These are phyloP conservation scores for Aspergillus funiculosus DNA, from an alignment of 495 filamentous ascomycete genomes.

Conservation along the genomic window DNA sequence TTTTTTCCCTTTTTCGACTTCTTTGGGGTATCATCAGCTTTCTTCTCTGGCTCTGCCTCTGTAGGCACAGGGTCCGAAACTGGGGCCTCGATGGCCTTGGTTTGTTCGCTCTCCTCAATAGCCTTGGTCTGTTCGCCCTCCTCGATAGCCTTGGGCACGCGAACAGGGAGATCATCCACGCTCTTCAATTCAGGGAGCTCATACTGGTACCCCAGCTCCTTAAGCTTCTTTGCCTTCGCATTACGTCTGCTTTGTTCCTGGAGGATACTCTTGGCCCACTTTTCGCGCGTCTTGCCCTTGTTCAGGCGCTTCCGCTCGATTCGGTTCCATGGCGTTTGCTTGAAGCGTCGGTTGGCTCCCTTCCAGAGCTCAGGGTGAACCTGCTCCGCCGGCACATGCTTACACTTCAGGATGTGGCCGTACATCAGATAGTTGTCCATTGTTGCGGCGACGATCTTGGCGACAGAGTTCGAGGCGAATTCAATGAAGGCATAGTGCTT, in stretches of 20 bases:
- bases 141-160: conserved; percentile 31
- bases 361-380: conserved; percentile 78
- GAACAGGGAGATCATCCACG: conserved; percentile 51
- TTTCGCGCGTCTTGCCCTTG: conserved; percentile 60
- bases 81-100: conserved; percentile 16
- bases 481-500: conserved; percentile 94
- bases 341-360: conserved; percentile 83
- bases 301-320: conserved; percentile 70
- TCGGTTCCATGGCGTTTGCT: conserved; percentile 76
- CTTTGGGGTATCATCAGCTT: conserved; percentile 28
- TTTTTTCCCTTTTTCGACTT: conserved; percentile 37
- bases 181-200: conserved; percentile 66
- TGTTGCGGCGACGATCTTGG: conserved; percentile 81
- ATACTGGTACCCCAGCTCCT: conserved; percentile 79
- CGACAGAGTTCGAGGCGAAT: conserved; percentile 70
- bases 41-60: conserved; percentile 37
- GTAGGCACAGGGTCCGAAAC: conserved; percentile 30
- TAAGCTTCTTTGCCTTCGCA: conserved; percentile 64
- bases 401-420: conserved; percentile 84
- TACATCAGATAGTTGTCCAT: conserved; percentile 99
- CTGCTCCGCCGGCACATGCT: conserved; percentile 66
- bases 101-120: conserved; percentile 26
- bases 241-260: conserved; percentile 63
- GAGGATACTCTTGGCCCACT: conserved; percentile 67
- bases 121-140: conserved; percentile 25